These are phyloP conservation scores for Exophiala viscosa DNA, from an alignment of 2,329 filamentous ascomycete genomes.

Conservation along the genomic window DNA sequence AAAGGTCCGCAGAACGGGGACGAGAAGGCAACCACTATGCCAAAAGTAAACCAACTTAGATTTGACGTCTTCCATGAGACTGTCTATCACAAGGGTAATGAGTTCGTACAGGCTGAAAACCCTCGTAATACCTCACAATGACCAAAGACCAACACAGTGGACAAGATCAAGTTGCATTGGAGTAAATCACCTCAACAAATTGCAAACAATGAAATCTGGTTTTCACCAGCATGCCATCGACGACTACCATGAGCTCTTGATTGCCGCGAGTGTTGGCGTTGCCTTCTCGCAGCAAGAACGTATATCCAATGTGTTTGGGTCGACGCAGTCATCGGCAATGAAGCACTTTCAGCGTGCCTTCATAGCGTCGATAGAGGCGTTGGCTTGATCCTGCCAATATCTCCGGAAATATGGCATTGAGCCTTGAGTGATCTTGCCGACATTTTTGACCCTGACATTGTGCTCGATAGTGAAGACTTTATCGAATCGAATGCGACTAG, in stretches of 20 bases:
- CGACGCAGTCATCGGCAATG: neutral
- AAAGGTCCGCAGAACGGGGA: neutral
- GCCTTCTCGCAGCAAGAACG: conserved; percentile 1
- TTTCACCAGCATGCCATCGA: too few relatives aligned
- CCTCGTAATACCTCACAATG: too few relatives aligned
- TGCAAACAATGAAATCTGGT: neutral
- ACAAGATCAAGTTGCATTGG: neutral
- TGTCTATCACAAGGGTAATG: neutral
- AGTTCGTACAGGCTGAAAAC: neutral
- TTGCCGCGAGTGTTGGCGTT: too few relatives aligned
- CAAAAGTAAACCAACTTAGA: conserved; percentile 1
- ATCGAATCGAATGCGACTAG: conserved; percentile 41
- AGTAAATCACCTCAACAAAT: neutral
- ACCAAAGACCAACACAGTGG: too few relatives aligned
- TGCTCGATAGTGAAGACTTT: conserved; percentile 43
- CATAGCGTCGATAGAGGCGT: too few relatives aligned
- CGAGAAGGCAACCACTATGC: conserved; percentile 11
- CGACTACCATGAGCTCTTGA: too few relatives aligned
- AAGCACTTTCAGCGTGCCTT: too few relatives aligned
- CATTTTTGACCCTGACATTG: conserved; percentile 41
- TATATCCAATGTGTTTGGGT: neutral
- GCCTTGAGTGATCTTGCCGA: conserved; percentile 34
- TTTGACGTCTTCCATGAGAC: neutral
- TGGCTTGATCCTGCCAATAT: conserved; percentile 19
- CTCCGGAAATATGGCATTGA: conserved; percentile 29